phyloP scores from a whole-genome alignment of 768 basidiomycete species.

The Phaffia tasmanica region DNA sequence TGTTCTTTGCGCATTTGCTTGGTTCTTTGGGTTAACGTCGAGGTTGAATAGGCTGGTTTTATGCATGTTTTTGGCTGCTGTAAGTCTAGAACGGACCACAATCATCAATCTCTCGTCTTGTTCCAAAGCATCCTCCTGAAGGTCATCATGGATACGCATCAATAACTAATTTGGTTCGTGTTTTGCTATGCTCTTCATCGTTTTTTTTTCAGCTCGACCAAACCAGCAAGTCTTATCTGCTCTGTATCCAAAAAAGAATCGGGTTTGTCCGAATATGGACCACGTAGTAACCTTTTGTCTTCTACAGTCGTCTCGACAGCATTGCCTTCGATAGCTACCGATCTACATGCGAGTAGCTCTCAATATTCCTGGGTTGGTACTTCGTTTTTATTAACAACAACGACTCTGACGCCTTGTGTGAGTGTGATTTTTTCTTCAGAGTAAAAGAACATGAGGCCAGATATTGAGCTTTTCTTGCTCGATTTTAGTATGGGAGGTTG shows the following conservation, averaged over 20 bases:
- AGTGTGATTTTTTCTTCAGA: constrained; percentile 10
- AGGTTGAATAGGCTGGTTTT: not conserved
- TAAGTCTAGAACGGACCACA: not conserved
- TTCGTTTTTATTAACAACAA: constrained; percentile 8
- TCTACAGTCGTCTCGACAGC: constrained; percentile 19
- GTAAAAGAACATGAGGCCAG: not conserved
- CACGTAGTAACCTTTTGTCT: too few relatives aligned
- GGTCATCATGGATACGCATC: too few relatives aligned
- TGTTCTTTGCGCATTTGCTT: too few relatives aligned
- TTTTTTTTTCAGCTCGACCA: too few relatives aligned
- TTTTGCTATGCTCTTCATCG: not conserved
- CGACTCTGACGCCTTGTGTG: constrained; percentile 20
- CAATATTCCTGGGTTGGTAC: constrained; percentile 19
- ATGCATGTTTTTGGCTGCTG: constrained; percentile 6
- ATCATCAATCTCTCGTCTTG: not conserved
- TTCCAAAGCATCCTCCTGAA: not conserved
- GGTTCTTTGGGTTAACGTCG: too few relatives aligned
- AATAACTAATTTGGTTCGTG: not conserved
- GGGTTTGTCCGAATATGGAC: too few relatives aligned
- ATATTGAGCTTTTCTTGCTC: not conserved
- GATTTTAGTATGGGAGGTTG: not conserved
- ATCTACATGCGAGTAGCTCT: not conserved
- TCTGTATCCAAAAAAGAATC: too few relatives aligned
- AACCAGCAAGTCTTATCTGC: too few relatives aligned
- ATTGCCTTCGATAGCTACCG: constrained; percentile 9